Evolutionary conservation across 2,329 filamentous ascomycete genomes (phyloP), one percentile per base, ranked within the genome.

Genomic region (Aspergillus transmontanensis): DNA sequence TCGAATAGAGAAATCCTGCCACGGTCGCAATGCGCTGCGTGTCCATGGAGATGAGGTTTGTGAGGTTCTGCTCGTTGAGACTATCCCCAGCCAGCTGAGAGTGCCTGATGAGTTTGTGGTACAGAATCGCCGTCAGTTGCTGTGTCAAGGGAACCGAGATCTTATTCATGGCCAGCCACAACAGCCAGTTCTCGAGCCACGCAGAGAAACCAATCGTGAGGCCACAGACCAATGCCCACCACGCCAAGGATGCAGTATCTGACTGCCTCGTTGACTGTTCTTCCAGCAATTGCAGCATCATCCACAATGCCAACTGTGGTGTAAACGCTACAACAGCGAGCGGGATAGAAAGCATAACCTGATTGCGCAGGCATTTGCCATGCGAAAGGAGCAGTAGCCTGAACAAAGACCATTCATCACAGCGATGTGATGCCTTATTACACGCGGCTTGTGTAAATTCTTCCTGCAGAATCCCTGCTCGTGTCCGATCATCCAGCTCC

Each of bases 41-140:
- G 74, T 94, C 91, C 12, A 94, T 88, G n/a, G 90, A 90, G 53
- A 94, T 88, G 41, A 93, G 81, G 73, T 94, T 94, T 61, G 94
- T 69, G 26, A 61, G 39, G 28, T 53, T 61, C 23, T 36, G 51
- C 16, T 36, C 51, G 19, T 16, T 19, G 9, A 19, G 51, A 4
- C 28, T 12, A 9, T 36, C 19, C 10, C 10, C 51, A 36, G 26
- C 16, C 30, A 6, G 51, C 6, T 36, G 51, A 32, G 19, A 45
- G 11, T n/a, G 46, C 6, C 28, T 10, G 46, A 60, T 53, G 6
- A 36, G 19, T 43, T 55, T 55, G 12, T 23, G 36, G 21, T 54
- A 60, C 7, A 54, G 19, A 4, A 45, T 21, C 21, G 50, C 12
- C 7, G 58, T 43, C 12, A 60, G 36, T 34, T 60, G 58, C 39